Base-by-base conservation (phyloP, 148 eudicot genomes). In the Oxyria digyna region DNA sequence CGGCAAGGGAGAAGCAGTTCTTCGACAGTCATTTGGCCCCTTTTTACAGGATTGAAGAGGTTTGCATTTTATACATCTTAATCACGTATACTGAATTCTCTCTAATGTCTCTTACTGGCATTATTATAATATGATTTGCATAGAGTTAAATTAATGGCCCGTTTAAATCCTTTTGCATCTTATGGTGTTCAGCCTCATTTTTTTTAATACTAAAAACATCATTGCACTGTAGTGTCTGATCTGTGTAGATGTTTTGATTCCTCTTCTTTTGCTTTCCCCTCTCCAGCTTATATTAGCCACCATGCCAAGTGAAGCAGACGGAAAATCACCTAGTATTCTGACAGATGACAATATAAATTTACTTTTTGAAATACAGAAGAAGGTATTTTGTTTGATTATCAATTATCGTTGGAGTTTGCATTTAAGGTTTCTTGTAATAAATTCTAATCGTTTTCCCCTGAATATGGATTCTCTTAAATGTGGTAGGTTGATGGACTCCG, bases 41-140 rank as follows among this genome's bases (percentile, higher is more conserved):
- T 21, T 95, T 95, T 74, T 95, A 95, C 81, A 81, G 99, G 81
- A 89, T 95, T 76, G 99, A 95, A 84, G 91, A 95, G 97, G 99
- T 94, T 72, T 21, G 66, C 37, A 68, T 62, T 9, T 9, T 62
- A 29, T 33, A 64, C 26, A 57, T 42, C 43, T 71, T 67, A 23
- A 48, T 70, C 74, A n/a, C 14, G 12, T 8, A 67, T 67, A 20
- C 8, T 42, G 8, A 67, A 15, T 66, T 67, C 18, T 35, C 27
- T 45, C 20, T 69, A 3, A 69, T 46, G 40, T 46, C 29, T 69
- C 54, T 69, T 69, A 21, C 17, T 15, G 38, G 4, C 38, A 29
- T 27, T 59, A 59, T 59, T 31, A 48, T 50, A 21, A 8, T 50
- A 5, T 50, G 27, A 50, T 20, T 50, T 50, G 57, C 57, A 50